Evolutionary conservation across 2,329 filamentous ascomycete species (phyloP), one percentile per base, ranked within the genome.

Genomic region (Ophiostoma sp.): DNA sequence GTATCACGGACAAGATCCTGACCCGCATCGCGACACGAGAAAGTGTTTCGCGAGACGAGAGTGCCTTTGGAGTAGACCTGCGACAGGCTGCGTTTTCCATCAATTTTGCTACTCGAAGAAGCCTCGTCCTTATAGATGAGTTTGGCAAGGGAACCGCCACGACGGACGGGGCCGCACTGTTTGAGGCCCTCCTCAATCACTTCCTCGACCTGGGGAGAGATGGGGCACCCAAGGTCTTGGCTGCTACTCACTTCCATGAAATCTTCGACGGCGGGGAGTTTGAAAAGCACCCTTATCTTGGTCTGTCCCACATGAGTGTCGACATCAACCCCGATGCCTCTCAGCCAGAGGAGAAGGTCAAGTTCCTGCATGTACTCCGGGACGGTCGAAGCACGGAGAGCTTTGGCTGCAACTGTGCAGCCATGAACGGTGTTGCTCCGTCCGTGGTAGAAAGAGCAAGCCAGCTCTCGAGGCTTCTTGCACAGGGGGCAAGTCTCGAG

Each of bases 1-100:
- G 95, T 0, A 78, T 98, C 47, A 97, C 94, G 0, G 95, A 98
- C 80, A 96, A 91, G 75, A 96, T 99, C 63, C 79, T 98, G 65
- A 96, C 93, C 1, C 87, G 93, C 27, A 90, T 97, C 65, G 87
- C 90, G 18, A 93, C 93, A 0, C 82, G 88, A 70, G 87, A 89
- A 73, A 88, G 84, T 68, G 82, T 87, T 44, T 82, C 83, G 1
- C 80, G 80, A 18, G 81, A 83, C 27, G 85, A 88, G 72, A 89
- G 86, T 72, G 84, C 87, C 1, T 89, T 89, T 75, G 83, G 85
- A 47, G 92, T 92, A 66, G 95, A 99, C 74, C 78, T 99, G 18
- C 92, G 95, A 73, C 94, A 99, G 75, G 87, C 95, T 11, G 88
- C 90, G 0, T 85, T 95, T 68, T 87, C 91, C 0, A 81, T 95